These are phyloP conservation scores for Alternaria sp. DNA, from an alignment of 2,329 filamentous ascomycete genomes.

Conservation along the genomic window DNA sequence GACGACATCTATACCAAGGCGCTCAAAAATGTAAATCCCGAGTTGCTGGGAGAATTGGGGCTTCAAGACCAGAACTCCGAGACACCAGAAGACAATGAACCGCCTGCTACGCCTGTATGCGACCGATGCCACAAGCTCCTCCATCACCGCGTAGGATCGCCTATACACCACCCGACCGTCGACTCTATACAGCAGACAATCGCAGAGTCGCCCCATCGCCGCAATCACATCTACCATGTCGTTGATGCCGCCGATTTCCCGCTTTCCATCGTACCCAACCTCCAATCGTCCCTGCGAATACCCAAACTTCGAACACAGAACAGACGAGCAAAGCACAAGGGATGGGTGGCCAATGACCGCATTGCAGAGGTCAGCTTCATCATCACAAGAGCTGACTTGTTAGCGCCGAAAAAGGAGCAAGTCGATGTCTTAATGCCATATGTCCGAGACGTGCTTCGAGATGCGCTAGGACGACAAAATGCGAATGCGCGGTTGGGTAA, in stretches of 20 bases:
- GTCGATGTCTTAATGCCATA: slow-evolving; percentile 90
- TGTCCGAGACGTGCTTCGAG: slow-evolving; percentile 77
- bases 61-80: slow-evolving; percentile 33
- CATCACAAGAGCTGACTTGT: slow-evolving; percentile 85
- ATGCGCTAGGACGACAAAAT: slow-evolving; percentile 74
- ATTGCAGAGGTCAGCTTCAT: slow-evolving; percentile 87
- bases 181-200: slow-evolving; percentile 85
- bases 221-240: slow-evolving; percentile 95
- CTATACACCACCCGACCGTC: slow-evolving; percentile 83
- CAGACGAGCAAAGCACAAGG: slow-evolving; percentile 73
- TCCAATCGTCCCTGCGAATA: slow-evolving; percentile 74
- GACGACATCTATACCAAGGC: slow-evolving; percentile 51
- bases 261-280: slow-evolving; percentile 84
- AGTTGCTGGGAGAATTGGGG: slow-evolving; percentile 43
- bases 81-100: slow-evolving; percentile 18
- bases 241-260: slow-evolving; percentile 97
- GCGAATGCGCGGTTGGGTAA: slow-evolving; percentile 85
- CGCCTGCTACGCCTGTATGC: slow-evolving; percentile 69
- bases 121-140: slow-evolving; percentile 85
- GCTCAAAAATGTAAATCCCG: slow-evolving; percentile 41
- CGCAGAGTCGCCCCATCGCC: slow-evolving; percentile 84
- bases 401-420: slow-evolving; percentile 83
- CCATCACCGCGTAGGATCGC: slow-evolving; percentile 75
- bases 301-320: slow-evolving; percentile 82
- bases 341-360: slow-evolving; percentile 70